Evolutionary conservation across 441 rosid genomes (phyloP).

Genomic region (Euphorbia schlechtendalii): DNA sequence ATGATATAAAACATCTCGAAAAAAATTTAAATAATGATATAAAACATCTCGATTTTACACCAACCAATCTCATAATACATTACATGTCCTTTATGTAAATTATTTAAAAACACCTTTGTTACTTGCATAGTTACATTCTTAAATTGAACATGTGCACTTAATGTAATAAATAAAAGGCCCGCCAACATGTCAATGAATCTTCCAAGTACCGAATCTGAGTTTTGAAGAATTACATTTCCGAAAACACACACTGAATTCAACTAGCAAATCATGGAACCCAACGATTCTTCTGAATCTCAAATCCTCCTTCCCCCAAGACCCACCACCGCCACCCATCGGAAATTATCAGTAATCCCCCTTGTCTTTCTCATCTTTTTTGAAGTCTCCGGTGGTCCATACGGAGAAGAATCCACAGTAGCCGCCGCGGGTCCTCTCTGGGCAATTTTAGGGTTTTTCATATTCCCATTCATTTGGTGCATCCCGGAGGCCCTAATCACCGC

Average conservation of each 20-base stretch:
- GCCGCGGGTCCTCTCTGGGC: conserved; percentile 78
- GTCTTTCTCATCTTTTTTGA: conserved; percentile 79
- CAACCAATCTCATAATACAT: too few species aligned
- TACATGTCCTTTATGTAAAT: too few species aligned
- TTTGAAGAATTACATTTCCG: not conserved
- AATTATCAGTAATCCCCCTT: conserved; percentile 63
- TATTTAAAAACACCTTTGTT: too few species aligned
- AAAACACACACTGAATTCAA: not conserved
- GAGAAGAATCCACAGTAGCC: conserved; percentile 58
- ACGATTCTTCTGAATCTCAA: not conserved
- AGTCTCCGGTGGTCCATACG: conserved; percentile 84
- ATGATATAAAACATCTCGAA: too few species aligned
- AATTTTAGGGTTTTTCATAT: conserved; percentile 43
- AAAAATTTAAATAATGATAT: too few species aligned
- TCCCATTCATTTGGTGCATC: conserved; percentile 56
- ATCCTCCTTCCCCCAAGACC: conserved; percentile 9
- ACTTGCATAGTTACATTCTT: too few species aligned
- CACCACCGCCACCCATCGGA: conserved; percentile 19
- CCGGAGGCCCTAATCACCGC: conserved; percentile 61
- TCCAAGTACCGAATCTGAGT: not conserved
- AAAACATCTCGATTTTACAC: too few species aligned
- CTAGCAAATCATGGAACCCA: not conserved
- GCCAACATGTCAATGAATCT: too few species aligned
- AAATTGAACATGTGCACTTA: too few species aligned
- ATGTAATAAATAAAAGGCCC: too few species aligned